phyloP scores from a whole-genome alignment of 305 asterid genomes.

The Rubia balearica region DNA sequence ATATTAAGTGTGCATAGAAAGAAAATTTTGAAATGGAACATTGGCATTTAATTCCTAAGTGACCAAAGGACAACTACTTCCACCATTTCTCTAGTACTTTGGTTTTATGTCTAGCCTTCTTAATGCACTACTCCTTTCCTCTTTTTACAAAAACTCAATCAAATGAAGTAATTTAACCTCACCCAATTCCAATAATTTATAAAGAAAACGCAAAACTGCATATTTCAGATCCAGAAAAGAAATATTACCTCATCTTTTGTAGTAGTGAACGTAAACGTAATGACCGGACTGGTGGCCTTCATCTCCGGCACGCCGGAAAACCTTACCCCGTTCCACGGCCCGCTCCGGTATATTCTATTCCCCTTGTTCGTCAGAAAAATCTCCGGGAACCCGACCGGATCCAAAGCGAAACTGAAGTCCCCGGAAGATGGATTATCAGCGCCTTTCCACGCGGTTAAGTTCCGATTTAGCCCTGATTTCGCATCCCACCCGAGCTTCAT shows the following conservation, averaged over 20 bases:
- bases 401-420: constrained; percentile 46
- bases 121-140: too few species aligned
- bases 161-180: neutral
- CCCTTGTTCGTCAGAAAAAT: constrained; percentile 25
- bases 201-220: too few species aligned
- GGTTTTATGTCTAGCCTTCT: too few species aligned
- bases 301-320: constrained; percentile 92
- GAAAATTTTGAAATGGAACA: too few species aligned
- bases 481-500: constrained; percentile 73
- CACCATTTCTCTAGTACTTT: neutral
- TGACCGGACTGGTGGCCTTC: constrained; percentile 34
- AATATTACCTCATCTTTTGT: constrained; percentile 20
- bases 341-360: constrained; percentile 46
- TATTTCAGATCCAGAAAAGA: neutral
- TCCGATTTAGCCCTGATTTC: constrained; percentile 44
- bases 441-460: constrained; percentile 60
- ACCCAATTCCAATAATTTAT: neutral
- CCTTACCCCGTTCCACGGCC: constrained; percentile 85
- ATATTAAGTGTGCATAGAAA: too few species aligned
- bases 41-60: too few species aligned
- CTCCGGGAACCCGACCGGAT: constrained; percentile 58
- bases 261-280: constrained; percentile 37
- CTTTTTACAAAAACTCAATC: too few species aligned
- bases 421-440: constrained; percentile 66
- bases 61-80: too few species aligned